These are phyloP conservation scores for Vairimorpha ceranae DNA, from an alignment of 371 early-diverging fungal genomes.

Conservation along the genomic window DNA sequence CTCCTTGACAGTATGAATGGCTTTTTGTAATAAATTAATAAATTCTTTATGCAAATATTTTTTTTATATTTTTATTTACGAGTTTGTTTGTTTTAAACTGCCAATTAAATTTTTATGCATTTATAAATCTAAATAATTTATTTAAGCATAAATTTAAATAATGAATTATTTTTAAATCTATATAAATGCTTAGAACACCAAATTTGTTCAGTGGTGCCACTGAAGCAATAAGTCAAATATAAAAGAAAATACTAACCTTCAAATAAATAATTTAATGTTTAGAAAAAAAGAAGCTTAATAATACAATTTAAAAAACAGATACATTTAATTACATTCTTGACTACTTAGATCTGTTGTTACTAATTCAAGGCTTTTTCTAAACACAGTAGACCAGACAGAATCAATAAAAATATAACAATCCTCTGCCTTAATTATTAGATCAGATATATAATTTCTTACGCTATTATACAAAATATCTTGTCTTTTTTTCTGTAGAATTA, in stretches of 20 bases:
- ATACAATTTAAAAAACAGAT: no score
- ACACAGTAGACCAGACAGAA: not conserved
- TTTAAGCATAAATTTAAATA: not conserved
- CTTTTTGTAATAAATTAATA: not conserved
- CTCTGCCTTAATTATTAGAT: constrained; percentile 21
- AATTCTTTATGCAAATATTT: not conserved
- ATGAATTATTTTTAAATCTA: no score
- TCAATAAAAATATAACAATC: constrained; percentile 9
- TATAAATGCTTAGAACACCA: no score
- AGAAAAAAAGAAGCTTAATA: no score
- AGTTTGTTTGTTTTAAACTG: not conserved
- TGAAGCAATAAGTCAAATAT: no score
- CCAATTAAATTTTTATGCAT: no score
- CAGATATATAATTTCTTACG: constrained; percentile 15
- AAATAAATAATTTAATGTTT: no score
- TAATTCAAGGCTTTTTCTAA: constrained; percentile 1
- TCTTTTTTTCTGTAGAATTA: constrained; percentile 15
- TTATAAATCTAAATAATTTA: not conserved
- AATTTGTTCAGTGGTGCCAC: no score
- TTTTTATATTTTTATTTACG: not conserved
- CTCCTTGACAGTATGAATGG: constrained; percentile 28
- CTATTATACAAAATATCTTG: not conserved
- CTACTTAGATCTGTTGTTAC: not conserved
- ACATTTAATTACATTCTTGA: constrained; percentile 6
- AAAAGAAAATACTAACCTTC: no score